Base-by-base conservation (phyloP, 805 yeast genomes). In the Cyberlindnera samutprakarnensis region DNA sequence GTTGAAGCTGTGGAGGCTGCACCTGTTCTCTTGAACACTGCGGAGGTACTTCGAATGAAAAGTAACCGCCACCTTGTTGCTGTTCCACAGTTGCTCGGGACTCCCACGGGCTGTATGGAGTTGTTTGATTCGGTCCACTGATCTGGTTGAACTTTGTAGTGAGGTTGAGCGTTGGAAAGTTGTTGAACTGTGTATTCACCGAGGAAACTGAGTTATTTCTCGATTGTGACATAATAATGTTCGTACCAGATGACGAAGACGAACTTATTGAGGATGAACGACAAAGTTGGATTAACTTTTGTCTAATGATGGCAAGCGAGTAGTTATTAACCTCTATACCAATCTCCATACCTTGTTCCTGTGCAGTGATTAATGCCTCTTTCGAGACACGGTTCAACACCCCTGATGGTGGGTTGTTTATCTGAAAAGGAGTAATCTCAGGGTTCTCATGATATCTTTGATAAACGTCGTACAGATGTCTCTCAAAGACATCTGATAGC, bases 351-450 rank as follows among this genome's bases (percentile, higher is more conserved):
- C 51, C 54, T 6, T 38, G 39, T 5, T 37, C 46, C 19, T 53
- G 44, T 0, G 69, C 64, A 28, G 42, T 38, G 36, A 61, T 59
- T 19, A 72, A 55, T 18, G 79, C 67, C 26, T 70, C 64, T 44
- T 74, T 75, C 6, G 83, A 70, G 0, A 77, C 78, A 32, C 65
- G 64, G 25, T 75, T 73, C 14, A 77, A 62, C 4, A 79, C 66
- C 1, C 86, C 86, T 1, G 78, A 66, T 0, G 87, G 86, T 7
- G 86, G 87, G 45, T 70, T 69, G 25, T 62, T 51, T 13, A 72
- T 68, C 41, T 77, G 77, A 47, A 79, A 79, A 0, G 88, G 88
- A 0, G 88, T 78, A 7, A 67, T 61, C 21, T 73, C 70, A 6
- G 87, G 86, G 44, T 68, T 73, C 29, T 62, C 62, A 12, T 70